Conservation (phyloP, 106 monocot genomes). For the Platanthera guangdongensis region DNA sequence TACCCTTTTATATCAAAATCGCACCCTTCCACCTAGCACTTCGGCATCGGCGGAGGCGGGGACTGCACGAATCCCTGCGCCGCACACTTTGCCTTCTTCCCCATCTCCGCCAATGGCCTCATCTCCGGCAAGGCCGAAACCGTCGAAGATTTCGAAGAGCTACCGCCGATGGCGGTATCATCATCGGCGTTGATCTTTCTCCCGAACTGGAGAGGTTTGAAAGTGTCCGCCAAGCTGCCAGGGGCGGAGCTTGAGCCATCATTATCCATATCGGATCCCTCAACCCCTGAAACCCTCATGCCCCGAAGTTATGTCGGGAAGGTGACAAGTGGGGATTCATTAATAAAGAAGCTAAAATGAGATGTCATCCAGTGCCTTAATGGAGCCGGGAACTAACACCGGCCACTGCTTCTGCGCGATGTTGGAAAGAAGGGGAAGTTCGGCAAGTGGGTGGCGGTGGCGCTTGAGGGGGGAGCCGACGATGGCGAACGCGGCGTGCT, state of each 20-base stretch:
- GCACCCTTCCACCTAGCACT: slow-evolving; percentile 41
- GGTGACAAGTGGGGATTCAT: neutral
- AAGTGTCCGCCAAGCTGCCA: slow-evolving; percentile 4
- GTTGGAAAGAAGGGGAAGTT: slow-evolving; percentile 30
- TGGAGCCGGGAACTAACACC: too few species aligned
- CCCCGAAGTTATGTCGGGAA: neutral
- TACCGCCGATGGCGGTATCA: neutral
- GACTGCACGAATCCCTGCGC: slow-evolving; percentile 5
- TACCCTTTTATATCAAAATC: slow-evolving; percentile 24
- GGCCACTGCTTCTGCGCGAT: slow-evolving; percentile 16
- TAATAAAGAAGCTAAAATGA: neutral
- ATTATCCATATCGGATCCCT: slow-evolving; percentile 8
- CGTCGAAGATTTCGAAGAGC: neutral
- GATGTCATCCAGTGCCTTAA: neutral
- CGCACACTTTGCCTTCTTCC: slow-evolving; percentile 18
- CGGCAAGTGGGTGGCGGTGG: slow-evolving; percentile 43
- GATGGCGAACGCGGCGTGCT: slow-evolving; percentile 1
- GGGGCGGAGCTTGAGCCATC: slow-evolving; percentile 11
- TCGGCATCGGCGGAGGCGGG: slow-evolving; percentile 10
- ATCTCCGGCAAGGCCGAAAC: neutral
- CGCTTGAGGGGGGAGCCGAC: slow-evolving; percentile 8
- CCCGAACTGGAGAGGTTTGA: slow-evolving; percentile 10
- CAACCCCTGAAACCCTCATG: neutral
- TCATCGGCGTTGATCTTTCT: slow-evolving; percentile 8
- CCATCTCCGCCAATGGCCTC: neutral